These are phyloP conservation scores for Hypoxylon crocopeplum DNA, from an alignment of 495 filamentous ascomycete genomes.

Conservation along the genomic window DNA sequence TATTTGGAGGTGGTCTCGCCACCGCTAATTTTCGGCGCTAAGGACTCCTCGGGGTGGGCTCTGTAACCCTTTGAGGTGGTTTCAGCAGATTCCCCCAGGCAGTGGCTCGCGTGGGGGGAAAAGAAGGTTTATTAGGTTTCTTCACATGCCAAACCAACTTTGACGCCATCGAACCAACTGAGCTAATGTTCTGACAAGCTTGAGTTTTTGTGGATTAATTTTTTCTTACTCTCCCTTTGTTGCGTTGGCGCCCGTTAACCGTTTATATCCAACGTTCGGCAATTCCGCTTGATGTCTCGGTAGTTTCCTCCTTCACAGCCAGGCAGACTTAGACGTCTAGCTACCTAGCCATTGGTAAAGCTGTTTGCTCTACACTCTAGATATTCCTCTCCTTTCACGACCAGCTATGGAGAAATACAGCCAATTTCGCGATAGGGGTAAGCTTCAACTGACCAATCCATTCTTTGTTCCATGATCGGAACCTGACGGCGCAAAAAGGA, in stretches of 20 bases:
- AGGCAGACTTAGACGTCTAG: conserved; percentile 1
- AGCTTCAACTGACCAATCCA: conserved; percentile 20
- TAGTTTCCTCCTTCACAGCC: conserved; percentile 12
- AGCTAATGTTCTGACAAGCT: conserved; percentile 2
- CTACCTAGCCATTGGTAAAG: too few relatives aligned
- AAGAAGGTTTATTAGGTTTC: conserved; percentile 17
- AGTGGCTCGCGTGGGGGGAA: too few relatives aligned
- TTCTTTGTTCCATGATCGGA: not conserved
- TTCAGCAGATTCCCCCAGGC: too few relatives aligned
- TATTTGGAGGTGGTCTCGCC: too few relatives aligned
- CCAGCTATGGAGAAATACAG: conserved; percentile 99
- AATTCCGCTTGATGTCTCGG: conserved; percentile 25
- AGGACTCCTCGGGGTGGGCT: too few relatives aligned
- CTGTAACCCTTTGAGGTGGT: too few relatives aligned
- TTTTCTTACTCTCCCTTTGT: too few relatives aligned
- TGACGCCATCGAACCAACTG: conserved; percentile 14
- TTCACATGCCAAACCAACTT: conserved; percentile 38
- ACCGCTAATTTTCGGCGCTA: too few relatives aligned
- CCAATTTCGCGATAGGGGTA: conserved; percentile 93
- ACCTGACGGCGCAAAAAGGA: conserved; percentile 58
- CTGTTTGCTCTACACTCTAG: too few relatives aligned
- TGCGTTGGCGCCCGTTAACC: too few relatives aligned
- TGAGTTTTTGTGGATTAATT: too few relatives aligned
- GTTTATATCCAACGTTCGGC: not conserved
- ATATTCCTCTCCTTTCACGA: too few relatives aligned